Conservation (phyloP, 257 asterid genomes). For the Rubia yunnanensis region DNA sequence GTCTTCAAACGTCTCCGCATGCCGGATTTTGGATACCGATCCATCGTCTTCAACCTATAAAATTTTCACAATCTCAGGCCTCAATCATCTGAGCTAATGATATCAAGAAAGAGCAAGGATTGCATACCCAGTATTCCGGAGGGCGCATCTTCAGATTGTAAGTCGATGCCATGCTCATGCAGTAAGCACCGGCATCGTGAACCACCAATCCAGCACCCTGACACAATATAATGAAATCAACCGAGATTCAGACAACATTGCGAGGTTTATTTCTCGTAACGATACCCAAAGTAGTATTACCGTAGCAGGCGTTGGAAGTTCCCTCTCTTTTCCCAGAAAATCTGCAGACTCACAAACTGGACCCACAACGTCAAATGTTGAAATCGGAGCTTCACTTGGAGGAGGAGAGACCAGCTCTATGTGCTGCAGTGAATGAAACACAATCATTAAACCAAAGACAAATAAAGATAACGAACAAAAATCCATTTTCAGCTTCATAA, state of each 20-base stretch:
- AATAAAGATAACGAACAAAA: not conserved
- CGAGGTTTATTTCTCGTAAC: not conserved
- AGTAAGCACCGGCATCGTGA: conserved; percentile 98
- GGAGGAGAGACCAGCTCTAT: conserved; percentile 85
- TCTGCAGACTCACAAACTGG: conserved; percentile 97
- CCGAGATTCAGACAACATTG: not conserved
- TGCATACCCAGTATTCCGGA: conserved; percentile 83
- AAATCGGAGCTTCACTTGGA: conserved; percentile 40
- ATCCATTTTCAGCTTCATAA: not conserved
- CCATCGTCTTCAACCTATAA: conserved; percentile 80
- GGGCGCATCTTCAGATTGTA: conserved; percentile 99
- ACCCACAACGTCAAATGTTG: conserved; percentile 82
- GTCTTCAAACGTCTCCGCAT: conserved; percentile 74
- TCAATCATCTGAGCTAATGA: not conserved
- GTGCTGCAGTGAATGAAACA: conserved; percentile 51
- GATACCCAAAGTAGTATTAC: conserved; percentile 24
- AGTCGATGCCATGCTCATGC: conserved; percentile 99
- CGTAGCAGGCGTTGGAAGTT: conserved; percentile 71
- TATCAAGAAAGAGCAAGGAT: not conserved
- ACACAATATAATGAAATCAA: conserved; percentile 15
- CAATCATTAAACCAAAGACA: not conserved
- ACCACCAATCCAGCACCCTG: conserved; percentile 96
- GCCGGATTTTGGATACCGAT: conserved; percentile 66
- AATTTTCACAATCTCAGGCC: not conserved
- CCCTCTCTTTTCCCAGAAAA: conserved; percentile 90